These are phyloP conservation scores for Telfairia occidentalis DNA, from an alignment of 331 rosid species.

Conservation along the genomic window DNA sequence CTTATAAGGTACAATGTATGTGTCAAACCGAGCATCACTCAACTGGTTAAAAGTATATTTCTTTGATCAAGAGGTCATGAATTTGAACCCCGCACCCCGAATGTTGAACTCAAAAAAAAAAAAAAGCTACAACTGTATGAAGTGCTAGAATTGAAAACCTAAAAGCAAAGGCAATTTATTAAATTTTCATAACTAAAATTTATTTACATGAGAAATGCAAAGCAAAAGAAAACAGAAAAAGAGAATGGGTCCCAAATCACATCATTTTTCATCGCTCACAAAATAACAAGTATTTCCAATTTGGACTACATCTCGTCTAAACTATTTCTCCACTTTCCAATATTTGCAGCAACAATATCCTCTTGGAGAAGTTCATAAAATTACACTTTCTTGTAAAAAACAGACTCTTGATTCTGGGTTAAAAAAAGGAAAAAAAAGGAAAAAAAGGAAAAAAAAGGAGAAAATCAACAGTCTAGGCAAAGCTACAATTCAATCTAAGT, in stretches of 20 bases:
- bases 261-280: neutral
- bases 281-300: neutral
- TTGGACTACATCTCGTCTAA: neutral
- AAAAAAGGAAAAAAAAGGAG: neutral
- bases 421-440: neutral
- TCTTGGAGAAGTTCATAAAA: neutral
- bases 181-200: neutral
- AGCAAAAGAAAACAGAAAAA: neutral
- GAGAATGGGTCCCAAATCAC: neutral
- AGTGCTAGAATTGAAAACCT: neutral
- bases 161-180: neutral
- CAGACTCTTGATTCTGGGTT: neutral
- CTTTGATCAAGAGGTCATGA: too few relatives aligned
- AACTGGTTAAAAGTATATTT: too few relatives aligned
- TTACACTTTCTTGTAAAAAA: constrained; percentile 3
- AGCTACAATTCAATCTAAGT: neutral
- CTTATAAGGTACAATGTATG: neutral
- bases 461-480: neutral
- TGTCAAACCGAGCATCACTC: too few relatives aligned
- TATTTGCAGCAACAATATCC: neutral
- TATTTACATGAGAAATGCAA: neutral
- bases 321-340: neutral
- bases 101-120: too few relatives aligned
- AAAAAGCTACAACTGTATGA: too few relatives aligned
- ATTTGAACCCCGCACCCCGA: too few relatives aligned